Base-by-base conservation (phyloP, 1,284 basidiomycete species). In the Cryptococcus sp. region DNA sequence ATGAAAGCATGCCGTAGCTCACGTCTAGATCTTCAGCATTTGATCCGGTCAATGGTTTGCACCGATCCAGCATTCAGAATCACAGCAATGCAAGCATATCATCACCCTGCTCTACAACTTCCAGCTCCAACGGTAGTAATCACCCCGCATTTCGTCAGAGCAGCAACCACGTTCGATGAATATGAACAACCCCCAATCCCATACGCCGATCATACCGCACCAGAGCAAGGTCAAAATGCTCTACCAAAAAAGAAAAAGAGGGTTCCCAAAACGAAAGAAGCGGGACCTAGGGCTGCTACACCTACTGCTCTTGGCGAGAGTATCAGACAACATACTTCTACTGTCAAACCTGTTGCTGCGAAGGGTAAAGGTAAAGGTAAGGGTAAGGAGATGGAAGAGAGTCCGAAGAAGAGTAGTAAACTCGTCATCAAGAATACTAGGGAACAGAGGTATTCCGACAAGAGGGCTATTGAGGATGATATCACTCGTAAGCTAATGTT, bases 131-230 rank as follows among this genome's bases (percentile, higher is more conserved):
- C 41, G 31, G 63, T 64, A 14, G 60, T 71, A 53, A 54, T 66
- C 50, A 74, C 74, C 13, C 74, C 74, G 14, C 62, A 68, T 41
- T 73, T 76, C 50, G 67, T 74, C 13, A 62, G 72, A 18, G 62
- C 63, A 7, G 74, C 71, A 7, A 58, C 60, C 5, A 46, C 44
- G 11, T 51, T 55, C 46, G 56, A 58, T 18, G 40, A 36, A 7
- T 49, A 45, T 10, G 49, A 56, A 45, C 53, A 49, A 14, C 39
- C 55, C 19, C 52, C 48, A 14, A 23, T 51, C 31, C 55, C 60
- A 14, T 34, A 34, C 16, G 32, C 32, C 32, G 32, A 34, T 34
- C 10, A 16, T 34, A 34, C 32, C 32, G 32, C 32, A 9, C 9
- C 32, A 9, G 16, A 9, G 10, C 10, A 34, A 16, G n/a, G n/a